Conservation (phyloP, 176 grass and related monocot genomes). For the Eragrostis nindensis region DNA sequence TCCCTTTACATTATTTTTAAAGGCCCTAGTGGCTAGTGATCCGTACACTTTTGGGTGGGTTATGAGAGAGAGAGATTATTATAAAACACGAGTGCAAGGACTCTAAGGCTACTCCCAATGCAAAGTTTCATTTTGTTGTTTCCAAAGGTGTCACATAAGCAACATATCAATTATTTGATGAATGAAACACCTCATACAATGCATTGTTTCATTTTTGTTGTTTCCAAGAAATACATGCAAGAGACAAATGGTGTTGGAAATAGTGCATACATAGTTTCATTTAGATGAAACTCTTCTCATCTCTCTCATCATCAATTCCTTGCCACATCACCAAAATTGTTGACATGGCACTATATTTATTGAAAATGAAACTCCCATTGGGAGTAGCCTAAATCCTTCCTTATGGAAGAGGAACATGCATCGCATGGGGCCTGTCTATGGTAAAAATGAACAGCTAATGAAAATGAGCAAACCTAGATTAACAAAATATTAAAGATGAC, state of each 20-base stretch:
- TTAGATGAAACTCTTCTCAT: too few relatives aligned
- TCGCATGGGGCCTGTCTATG: neutral
- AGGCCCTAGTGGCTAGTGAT: neutral
- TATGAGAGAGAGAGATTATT: neutral
- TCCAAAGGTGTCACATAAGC: too few relatives aligned
- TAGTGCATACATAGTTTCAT: too few relatives aligned
- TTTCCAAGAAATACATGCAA: too few relatives aligned
- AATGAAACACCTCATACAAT: too few relatives aligned
- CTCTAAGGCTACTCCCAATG: neutral
- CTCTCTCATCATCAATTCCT: too few relatives aligned
- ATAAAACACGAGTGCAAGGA: neutral
- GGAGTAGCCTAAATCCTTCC: neutral
- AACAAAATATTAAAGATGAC: neutral
- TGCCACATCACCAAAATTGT: too few relatives aligned
- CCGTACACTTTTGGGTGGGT: slow-evolving; percentile 5
- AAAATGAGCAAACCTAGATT: neutral
- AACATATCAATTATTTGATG: neutral
- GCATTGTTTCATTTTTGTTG: too few relatives aligned
- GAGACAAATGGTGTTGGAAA: too few relatives aligned
- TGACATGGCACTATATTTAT: too few relatives aligned
- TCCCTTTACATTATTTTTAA: neutral
- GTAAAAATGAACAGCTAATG: neutral
- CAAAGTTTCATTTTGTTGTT: too few relatives aligned
- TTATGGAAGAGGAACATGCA: neutral
- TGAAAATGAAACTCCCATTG: too few relatives aligned